These are phyloP conservation scores for Eutypa lata DNA, from an alignment of 2,329 filamentous ascomycete species.

Conservation along the genomic window DNA sequence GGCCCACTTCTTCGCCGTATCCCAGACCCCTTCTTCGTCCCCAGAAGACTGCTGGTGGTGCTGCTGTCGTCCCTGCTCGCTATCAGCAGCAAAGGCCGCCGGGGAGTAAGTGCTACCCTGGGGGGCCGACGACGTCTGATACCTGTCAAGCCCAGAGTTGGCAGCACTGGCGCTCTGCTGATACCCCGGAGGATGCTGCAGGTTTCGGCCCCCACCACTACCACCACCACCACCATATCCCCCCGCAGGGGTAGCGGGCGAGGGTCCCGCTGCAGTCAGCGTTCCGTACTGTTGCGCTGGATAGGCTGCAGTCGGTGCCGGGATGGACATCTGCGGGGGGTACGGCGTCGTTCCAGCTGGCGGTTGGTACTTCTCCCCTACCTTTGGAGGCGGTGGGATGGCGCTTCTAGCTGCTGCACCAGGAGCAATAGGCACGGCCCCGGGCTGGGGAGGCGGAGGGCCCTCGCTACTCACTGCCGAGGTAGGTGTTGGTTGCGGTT, in stretches of 20 bases:
- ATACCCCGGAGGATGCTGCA: conserved; percentile 53
- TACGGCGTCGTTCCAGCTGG: conserved; percentile 29
- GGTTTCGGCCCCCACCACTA: conserved; percentile 22
- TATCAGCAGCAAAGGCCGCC: neutral
- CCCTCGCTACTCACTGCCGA: conserved; percentile 25
- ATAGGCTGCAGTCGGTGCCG: conserved; percentile 41
- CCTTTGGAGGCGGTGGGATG: conserved; percentile 51
- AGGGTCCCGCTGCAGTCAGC: conserved; percentile 33
- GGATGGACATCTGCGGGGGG: conserved; percentile 50
- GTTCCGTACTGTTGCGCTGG: conserved; percentile 43
- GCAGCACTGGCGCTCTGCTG: conserved; percentile 53
- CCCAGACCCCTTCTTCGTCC: conserved; percentile 52
- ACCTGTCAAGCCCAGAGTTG: conserved; percentile 48
- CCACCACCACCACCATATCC: conserved; percentile 15
- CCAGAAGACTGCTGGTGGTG: too few relatives aligned
- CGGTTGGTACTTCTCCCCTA: conserved; percentile 41
- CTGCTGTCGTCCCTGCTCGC: conserved; percentile 12
- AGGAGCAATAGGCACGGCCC: conserved; percentile 45
- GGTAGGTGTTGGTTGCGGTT: conserved; percentile 41
- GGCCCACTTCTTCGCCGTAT: conserved; percentile 56
- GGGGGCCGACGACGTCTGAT: conserved; percentile 22
- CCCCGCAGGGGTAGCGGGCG: conserved; percentile 25
- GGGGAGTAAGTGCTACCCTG: neutral
- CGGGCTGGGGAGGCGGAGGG: conserved; percentile 57
- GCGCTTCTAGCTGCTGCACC: conserved; percentile 24